Conservation (phyloP, 805 yeast genomes). For the Jamesozyma piceae region DNA sequence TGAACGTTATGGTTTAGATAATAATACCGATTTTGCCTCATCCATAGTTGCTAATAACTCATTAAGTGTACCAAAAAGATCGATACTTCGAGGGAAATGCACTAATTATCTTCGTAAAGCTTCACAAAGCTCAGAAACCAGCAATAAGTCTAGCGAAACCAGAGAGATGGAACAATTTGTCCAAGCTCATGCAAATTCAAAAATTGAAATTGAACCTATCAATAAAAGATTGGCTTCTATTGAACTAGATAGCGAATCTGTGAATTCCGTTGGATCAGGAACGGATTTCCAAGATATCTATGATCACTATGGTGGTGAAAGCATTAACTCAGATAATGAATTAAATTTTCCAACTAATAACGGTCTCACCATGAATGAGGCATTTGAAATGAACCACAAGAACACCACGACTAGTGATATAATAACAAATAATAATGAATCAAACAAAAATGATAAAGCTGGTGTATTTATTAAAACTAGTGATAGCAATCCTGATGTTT, state of each 20-base stretch:
- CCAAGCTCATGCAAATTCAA: not conserved
- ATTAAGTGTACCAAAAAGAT: conserved; percentile 21
- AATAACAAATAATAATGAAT: not conserved
- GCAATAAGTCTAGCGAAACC: not conserved
- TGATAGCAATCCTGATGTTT: not conserved
- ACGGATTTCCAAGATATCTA: conserved; percentile 15
- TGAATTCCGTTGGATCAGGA: not conserved
- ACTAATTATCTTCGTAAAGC: conserved; percentile 34
- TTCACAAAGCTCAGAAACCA: conserved; percentile 16
- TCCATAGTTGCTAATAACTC: conserved; percentile 20
- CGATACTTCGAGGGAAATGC: conserved; percentile 36
- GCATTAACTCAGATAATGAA: conserved; percentile 11
- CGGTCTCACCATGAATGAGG: not conserved
- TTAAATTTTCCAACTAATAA: no score
- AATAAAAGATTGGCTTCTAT: not conserved
- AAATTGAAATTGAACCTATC: not conserved
- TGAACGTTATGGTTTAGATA: not conserved
- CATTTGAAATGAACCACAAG: not conserved
- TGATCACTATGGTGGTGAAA: conserved; percentile 15
- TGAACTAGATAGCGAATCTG: not conserved
- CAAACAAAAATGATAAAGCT: not conserved
- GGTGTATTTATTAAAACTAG: not conserved
- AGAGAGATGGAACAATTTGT: not conserved
- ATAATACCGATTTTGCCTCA: conserved; percentile 17
- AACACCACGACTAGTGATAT: not conserved